These are phyloP conservation scores for Elsinoe fawcettii DNA, from an alignment of 2,329 filamentous ascomycete genomes.

Conservation along the genomic window DNA sequence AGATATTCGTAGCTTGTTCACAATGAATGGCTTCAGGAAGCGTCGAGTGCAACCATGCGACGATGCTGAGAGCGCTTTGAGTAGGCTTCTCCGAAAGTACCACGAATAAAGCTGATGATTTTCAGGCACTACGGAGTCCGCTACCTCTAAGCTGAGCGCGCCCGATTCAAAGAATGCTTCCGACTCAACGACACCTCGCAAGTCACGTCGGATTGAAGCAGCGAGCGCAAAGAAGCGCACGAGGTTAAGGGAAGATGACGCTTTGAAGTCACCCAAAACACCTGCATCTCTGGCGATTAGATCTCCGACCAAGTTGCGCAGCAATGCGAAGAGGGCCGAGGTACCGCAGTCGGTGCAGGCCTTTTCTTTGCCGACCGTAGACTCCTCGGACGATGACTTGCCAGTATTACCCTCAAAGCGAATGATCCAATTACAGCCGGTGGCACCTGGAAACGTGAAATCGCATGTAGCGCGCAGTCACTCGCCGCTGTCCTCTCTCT, in stretches of 20 bases:
- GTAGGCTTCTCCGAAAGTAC: not conserved
- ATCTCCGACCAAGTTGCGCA: not conserved
- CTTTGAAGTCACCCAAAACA: not conserved
- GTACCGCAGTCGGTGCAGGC: not conserved
- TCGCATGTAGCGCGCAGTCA: constrained; percentile 16
- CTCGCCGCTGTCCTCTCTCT: constrained; percentile 27
- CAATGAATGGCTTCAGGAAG: not conserved
- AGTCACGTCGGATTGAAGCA: not conserved
- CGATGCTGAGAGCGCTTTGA: not conserved
- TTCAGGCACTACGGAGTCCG: not conserved
- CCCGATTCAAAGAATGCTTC: not conserved
- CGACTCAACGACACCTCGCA: not conserved
- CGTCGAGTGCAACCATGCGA: not conserved
- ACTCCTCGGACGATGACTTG: not conserved
- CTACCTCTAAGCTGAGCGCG: not conserved
- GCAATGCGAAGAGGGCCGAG: not conserved
- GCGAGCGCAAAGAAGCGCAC: not conserved
- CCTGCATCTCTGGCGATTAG: not conserved
- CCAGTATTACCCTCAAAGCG: too few species aligned
- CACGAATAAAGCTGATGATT: not conserved
- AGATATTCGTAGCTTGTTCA: not conserved
- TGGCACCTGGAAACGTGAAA: too few species aligned
- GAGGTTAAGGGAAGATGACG: too few species aligned
- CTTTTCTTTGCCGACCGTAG: not conserved
- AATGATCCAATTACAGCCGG: too few species aligned